These are phyloP conservation scores for Solanum ossicruentum DNA, from an alignment of 257 asterid species.

Conservation along the genomic window DNA sequence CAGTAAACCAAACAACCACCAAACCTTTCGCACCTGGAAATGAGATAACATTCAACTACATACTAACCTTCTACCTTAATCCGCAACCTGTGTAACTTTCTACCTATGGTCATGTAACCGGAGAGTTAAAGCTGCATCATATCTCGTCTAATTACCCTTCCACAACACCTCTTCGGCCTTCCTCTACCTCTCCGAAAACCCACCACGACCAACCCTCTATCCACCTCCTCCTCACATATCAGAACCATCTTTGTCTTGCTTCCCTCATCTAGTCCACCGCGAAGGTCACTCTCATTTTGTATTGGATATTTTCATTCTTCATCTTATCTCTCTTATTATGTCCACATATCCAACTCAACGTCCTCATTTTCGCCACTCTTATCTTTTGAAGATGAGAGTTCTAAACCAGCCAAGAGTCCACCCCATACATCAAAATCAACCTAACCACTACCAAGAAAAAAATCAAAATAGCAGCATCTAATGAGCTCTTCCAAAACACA, in stretches of 20 bases:
- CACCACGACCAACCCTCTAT: not conserved
- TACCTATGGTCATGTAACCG: too few species aligned
- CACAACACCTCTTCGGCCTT: not conserved
- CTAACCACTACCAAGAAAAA: not conserved
- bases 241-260: not conserved
- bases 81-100: not conserved
- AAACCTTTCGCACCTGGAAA: not conserved
- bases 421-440: not conserved
- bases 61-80: too few species aligned
- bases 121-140: not conserved
- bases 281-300: not conserved
- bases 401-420: not conserved
- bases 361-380: not conserved
- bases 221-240: not conserved
- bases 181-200: not conserved
- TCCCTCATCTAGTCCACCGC: not conserved
- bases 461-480: not conserved
- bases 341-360: not conserved
- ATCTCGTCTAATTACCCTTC: not conserved
- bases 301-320: not conserved
- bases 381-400: not conserved
- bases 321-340: not conserved
- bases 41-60: not conserved
- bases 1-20: not conserved
- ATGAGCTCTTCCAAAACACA: not conserved